A percentile compares a stretch with the other conserved stretches of the same genome.
These are phyloP conservation scores for Globisporangium cylindrosporum DNA, from an alignment of 352 stramenopile species.

Conservation along the genomic window DNA sequence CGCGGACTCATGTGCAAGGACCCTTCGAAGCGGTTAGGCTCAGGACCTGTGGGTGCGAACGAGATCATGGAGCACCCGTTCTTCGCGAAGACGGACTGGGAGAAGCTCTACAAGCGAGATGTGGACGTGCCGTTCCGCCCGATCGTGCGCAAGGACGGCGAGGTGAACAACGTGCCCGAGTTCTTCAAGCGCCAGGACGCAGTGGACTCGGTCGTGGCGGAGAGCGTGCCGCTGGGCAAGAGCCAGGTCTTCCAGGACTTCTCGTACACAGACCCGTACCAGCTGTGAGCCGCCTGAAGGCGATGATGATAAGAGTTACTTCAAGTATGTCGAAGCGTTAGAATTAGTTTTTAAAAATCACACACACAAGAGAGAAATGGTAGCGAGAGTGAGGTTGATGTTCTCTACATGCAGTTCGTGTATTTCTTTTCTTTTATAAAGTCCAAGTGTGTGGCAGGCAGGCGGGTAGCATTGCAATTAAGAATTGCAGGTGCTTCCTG, in stretches of 20 bases:
- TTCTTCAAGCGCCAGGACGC: conserved; percentile 84
- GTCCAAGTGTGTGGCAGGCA: background rate
- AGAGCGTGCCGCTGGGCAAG: conserved; percentile 53
- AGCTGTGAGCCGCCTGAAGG: conserved; percentile 28
- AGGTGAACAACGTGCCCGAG: conserved; percentile 75
- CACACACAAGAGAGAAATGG: background rate
- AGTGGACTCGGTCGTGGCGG: conserved; percentile 58
- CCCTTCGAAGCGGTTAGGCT: conserved; percentile 71
- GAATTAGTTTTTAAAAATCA: conserved; percentile 4
- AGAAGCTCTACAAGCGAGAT: conserved; percentile 75
- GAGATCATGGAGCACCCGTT: conserved; percentile 88
- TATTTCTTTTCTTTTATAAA: background rate
- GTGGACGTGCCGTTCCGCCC: conserved; percentile 62
- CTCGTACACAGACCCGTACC: conserved; percentile 74
- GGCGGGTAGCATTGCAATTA: too few relatives aligned
- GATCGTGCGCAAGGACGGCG: conserved; percentile 63
- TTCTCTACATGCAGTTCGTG: background rate
- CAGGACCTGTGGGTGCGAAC: conserved; percentile 53
- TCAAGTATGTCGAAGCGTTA: conserved; percentile 3
- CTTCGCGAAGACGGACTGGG: conserved; percentile 74
- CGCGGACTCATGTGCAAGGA: conserved; percentile 71
- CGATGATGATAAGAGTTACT: background rate
- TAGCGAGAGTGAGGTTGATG: background rate
- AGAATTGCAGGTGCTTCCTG: too few relatives aligned
- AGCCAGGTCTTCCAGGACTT: conserved; percentile 76